Evolutionary conservation across 2,329 filamentous ascomycete genomes (phyloP), one percentile per base, ranked within the genome.

Genomic region (Diaporthe vexans): DNA sequence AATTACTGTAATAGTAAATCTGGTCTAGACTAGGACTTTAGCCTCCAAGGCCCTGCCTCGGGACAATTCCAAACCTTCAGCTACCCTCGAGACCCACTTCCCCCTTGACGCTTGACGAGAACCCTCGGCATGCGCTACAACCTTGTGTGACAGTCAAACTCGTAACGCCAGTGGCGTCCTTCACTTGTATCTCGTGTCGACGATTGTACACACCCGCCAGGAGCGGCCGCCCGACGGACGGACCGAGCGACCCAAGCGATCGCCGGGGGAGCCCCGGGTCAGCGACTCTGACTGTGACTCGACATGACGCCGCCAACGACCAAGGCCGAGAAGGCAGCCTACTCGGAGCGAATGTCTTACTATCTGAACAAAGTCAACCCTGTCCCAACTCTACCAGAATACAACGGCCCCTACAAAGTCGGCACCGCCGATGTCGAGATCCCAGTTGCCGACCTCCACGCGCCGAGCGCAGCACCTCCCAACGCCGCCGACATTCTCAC

Each of bases 381-480:
- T 0, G 85, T 95, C 6, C 94, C 94, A 1, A 83, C 87, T 1
- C 95, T 97, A 74, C 93, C 94, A 5, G 85, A 91, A 5, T 96
- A 95, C 80, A 92, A 92, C 0, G 95, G 94, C 0, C 93, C 93
- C 0, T 92, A 94, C 85, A 91, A 91, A 78, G 94, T 97, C 74
- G 94, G 94, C 76, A 94, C 93, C 3, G 86, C 94, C 77, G 94
- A 97, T 79, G 88, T 96, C 77, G 95, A 97, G 84, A 90, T 97
- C 21, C 93, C 94, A 57, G 87, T 93, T 13, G 86, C 88, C 37
- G 88, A 91, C 63, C 84, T 92, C 8, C 81, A 87, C 2, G 85
- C 89, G 1, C 90, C 91, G 0, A 86, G 88, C 29, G 84, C 87
- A 4, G 82, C 86, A 10, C 89, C 90, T 8, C 85, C 87, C 10